Conservation (phyloP, 768 basidiomycete species). For the Trametes villosa region DNA sequence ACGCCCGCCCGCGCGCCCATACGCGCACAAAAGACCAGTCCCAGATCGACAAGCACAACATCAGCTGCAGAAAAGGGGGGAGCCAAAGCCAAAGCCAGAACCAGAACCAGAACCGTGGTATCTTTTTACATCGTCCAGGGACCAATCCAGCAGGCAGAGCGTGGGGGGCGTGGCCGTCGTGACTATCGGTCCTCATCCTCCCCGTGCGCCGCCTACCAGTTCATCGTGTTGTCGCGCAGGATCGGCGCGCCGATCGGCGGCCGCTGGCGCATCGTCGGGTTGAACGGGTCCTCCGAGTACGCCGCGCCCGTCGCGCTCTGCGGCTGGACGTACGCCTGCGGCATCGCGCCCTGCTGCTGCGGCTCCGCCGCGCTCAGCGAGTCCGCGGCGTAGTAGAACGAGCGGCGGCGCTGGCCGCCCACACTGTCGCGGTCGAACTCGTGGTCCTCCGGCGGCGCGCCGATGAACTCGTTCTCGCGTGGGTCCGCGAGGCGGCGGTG, state of each 20-base stretch:
- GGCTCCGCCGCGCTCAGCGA: conserved; percentile 61
- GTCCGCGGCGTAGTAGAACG: conserved; percentile 90
- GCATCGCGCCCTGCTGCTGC: background rate
- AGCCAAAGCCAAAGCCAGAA: background rate
- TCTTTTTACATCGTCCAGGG: conserved; percentile 12
- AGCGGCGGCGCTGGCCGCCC: conserved; percentile 71
- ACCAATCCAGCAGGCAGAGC: no score
- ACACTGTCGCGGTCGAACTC: conserved; percentile 80
- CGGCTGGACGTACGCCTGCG: background rate
- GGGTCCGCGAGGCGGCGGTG: conserved; percentile 76
- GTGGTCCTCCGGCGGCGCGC: conserved; percentile 62
- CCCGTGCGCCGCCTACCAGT: conserved; percentile 55
- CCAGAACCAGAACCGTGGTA: background rate
- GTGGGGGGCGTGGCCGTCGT: no score
- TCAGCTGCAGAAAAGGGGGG: background rate
- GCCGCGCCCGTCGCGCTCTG: conserved; percentile 29
- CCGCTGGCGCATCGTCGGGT: conserved; percentile 55
- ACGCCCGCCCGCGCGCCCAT: background rate
- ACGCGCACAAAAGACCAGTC: conserved; percentile 9
- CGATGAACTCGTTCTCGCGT: conserved; percentile 36
- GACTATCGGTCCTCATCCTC: no score
- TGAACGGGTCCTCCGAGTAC: conserved; percentile 37
- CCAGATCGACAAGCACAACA: conserved; percentile 17
- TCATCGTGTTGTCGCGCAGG: conserved; percentile 81
- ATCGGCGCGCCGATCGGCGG: conserved; percentile 77